Conservation (phyloP, 345 rosid genomes). For the Corchorus capsularis region DNA sequence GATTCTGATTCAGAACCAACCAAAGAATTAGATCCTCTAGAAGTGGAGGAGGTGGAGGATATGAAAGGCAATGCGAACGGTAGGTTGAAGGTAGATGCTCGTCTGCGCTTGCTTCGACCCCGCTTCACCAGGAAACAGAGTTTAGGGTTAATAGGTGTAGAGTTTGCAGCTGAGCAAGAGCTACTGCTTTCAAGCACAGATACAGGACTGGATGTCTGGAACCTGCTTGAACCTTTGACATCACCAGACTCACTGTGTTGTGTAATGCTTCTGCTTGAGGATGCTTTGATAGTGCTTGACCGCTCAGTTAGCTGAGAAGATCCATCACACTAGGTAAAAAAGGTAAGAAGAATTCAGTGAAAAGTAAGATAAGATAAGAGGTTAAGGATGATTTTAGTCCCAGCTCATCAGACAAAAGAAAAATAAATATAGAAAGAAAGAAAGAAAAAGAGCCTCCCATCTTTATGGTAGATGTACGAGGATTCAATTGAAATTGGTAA, state of each 20-base stretch:
- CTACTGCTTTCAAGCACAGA: slow-evolving; percentile 77
- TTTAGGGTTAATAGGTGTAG: slow-evolving; percentile 28
- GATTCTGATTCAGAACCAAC: slow-evolving; percentile 41
- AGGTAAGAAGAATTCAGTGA: slow-evolving; percentile 5
- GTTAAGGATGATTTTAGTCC: not conserved
- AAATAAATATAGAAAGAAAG: not conserved
- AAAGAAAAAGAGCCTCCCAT: not conserved
- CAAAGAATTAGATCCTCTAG: slow-evolving; percentile 21
- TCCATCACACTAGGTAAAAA: slow-evolving; percentile 33
- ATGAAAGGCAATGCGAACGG: slow-evolving; percentile 26
- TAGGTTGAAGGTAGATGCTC: slow-evolving; percentile 34
- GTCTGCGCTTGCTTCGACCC: slow-evolving; percentile 72
- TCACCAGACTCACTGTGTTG: slow-evolving; percentile 29
- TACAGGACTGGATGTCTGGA: slow-evolving; percentile 65
- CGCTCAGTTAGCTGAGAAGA: slow-evolving; percentile 41
- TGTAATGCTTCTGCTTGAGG: slow-evolving; percentile 37
- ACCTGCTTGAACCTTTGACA: slow-evolving; percentile 44
- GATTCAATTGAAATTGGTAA: not conserved
- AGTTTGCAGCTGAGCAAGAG: slow-evolving; percentile 55
- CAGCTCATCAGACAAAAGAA: not conserved
- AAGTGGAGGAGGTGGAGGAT: slow-evolving; percentile 14
- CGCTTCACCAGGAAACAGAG: slow-evolving; percentile 53
- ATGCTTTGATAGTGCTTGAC: slow-evolving; percentile 37
- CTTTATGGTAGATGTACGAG: not conserved
- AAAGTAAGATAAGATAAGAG: slow-evolving; percentile 18